Base-by-base conservation (phyloP, 2,329 filamentous ascomycete genomes). In the Metarhizium guizhouense region DNA sequence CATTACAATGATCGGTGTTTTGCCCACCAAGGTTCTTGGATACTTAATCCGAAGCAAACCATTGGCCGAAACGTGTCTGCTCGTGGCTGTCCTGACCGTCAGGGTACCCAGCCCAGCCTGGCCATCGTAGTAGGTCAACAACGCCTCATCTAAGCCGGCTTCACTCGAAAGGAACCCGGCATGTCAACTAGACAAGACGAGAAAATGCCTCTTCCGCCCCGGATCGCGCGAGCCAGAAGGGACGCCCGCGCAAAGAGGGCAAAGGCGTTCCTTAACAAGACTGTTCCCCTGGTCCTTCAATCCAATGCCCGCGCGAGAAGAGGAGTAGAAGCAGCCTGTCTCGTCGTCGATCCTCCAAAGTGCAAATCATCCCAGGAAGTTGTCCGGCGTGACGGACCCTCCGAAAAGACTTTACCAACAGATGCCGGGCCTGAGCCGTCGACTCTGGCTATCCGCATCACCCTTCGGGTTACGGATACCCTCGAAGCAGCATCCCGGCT, bases 181-280 rank as follows among this genome's bases (percentile, higher is more conserved):
- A 52, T 36, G 50, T 25, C 30, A 20, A 25, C 34, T 25, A 47
- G n/a, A 47, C 43, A 10, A 42, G 18, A 53, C 36, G 25, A 53
- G 38, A 53, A 32, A 20, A 53, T 53, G 51, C 8, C 38, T 4
- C n/a, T 45, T 30, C 51, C 51, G 51, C 51, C 51, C 0, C 36
- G 51, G 30, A 53, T 53, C 10, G 51, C 45, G 14, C 45, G 45
- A 29, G 53, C 34, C 6, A 30, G 47, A 25, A 48, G 53, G 29
- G 66, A 67, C 40, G 68, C 71, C 2, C 76, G 79, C 40, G 76
- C 85, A 14, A 83, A 83, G 61, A 72, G 74, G 56, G 81, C 81
- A 34, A 79, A 77, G 54, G 72, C 77, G 8, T 83, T 82, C 3
- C 67, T 85, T 57, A 83, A 84, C 66, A 79, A 79, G 62, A 72